These are phyloP conservation scores for Pseudisothecium myosuroides DNA, from an alignment of 225 moss, liverwort and hornwort genomes.

Conservation along the genomic window DNA sequence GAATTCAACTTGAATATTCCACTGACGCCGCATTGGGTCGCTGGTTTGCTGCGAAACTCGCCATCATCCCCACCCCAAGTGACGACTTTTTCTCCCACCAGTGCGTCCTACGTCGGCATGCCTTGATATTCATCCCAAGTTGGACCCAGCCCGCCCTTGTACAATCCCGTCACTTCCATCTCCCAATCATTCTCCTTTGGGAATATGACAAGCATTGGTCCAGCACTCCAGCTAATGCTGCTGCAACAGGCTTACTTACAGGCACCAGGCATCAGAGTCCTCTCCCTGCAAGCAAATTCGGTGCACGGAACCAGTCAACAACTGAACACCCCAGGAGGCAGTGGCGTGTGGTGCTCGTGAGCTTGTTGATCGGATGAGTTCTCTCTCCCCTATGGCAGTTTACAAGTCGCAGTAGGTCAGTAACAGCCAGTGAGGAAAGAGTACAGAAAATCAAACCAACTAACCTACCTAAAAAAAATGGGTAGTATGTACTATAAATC, in stretches of 20 bases:
- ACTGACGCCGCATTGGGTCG: neutral
- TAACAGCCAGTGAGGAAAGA: neutral
- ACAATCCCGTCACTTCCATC: neutral
- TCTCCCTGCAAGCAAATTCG: constrained; percentile 1
- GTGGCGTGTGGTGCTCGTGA: neutral
- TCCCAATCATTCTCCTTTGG: constrained; percentile 3
- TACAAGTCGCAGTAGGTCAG: neutral
- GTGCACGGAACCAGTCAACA: constrained; percentile 6
- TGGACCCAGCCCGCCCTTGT: neutral
- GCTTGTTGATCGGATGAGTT: neutral
- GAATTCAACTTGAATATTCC: constrained; percentile 15
- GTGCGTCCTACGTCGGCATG: neutral
- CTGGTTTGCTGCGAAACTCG: neutral
- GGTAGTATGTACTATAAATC: neutral
- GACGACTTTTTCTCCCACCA: neutral
- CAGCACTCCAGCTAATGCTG: neutral
- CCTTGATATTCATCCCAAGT: neutral
- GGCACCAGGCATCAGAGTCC: neutral
- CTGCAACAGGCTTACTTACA: neutral
- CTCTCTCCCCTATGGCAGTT: neutral
- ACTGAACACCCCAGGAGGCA: neutral
- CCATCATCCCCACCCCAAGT: neutral
- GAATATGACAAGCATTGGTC: neutral
- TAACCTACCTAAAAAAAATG: neutral
- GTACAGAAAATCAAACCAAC: neutral